Conservation (phyloP, 1,284 basidiomycete species). For the Ceratobasidium sp. region DNA sequence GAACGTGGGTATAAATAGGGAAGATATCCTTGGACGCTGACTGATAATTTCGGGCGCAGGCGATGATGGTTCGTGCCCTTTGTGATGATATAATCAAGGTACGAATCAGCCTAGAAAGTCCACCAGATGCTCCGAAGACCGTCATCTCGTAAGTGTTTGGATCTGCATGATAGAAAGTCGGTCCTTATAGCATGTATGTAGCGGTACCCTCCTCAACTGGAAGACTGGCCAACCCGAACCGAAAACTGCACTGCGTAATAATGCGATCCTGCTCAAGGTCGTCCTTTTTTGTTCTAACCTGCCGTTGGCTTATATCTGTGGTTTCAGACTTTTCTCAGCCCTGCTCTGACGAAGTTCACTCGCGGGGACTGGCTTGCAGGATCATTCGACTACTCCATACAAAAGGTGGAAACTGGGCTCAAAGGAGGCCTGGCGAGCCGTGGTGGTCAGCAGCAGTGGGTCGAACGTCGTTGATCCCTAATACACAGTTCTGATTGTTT, state of each 20-base stretch:
- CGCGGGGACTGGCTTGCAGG: conserved; percentile 44
- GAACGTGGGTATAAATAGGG: conserved; percentile 10
- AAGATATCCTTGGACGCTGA: background rate
- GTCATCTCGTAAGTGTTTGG: conserved; percentile 23
- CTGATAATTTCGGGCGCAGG: background rate
- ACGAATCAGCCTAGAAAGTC: conserved; percentile 10
- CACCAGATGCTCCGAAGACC: background rate
- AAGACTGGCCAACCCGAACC: conserved; percentile 13
- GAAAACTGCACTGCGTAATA: conserved; percentile 8
- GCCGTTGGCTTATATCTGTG: background rate
- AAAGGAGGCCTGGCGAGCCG: conserved; percentile 14
- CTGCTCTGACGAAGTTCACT: conserved; percentile 36
- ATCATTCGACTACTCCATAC: conserved; percentile 30
- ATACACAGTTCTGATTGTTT: background rate
- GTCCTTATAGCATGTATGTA: conserved; percentile 38
- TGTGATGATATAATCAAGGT: conserved; percentile 42
- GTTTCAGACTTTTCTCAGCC: conserved; percentile 29
- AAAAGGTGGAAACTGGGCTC: conserved; percentile 27
- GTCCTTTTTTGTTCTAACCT: background rate
- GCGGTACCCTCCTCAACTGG: conserved; percentile 39
- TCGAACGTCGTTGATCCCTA: background rate
- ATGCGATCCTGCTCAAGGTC: conserved; percentile 32
- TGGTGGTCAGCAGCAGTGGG: conserved; percentile 29
- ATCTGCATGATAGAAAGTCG: conserved; percentile 20
- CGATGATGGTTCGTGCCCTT: conserved; percentile 33